These are phyloP conservation scores for Tulasnella sp. DNA, from an alignment of 768 basidiomycete genomes.

Conservation along the genomic window DNA sequence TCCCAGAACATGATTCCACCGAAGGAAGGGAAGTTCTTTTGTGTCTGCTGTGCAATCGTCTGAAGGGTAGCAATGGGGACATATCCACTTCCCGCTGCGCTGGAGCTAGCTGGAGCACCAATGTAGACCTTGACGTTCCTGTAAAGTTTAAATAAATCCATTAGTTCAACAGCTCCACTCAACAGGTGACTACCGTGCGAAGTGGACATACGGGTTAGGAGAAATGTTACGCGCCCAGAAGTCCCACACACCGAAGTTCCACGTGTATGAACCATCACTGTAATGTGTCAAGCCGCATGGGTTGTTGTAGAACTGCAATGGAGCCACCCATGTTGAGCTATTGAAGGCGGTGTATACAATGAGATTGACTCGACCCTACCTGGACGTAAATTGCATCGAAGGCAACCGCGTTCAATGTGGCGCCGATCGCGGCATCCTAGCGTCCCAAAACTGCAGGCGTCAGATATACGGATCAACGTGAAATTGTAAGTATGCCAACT, in stretches of 20 bases:
- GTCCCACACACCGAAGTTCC: slow-evolving; percentile 35
- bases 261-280: slow-evolving; percentile 9
- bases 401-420: slow-evolving; percentile 45
- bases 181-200: not conserved
- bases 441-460: not conserved
- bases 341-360: slow-evolving; percentile 13
- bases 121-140: slow-evolving; percentile 51
- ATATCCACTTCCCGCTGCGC: slow-evolving; percentile 51
- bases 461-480: not conserved
- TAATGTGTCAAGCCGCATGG: slow-evolving; percentile 45
- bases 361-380: not conserved
- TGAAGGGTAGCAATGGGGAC: not conserved
- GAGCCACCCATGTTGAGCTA: too few relatives aligned
- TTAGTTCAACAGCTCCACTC: not conserved
- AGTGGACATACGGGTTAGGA: slow-evolving; percentile 35
- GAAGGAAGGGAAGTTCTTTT: slow-evolving; percentile 16
- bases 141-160: not conserved
- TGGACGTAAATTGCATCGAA: slow-evolving; percentile 70
- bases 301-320: slow-evolving; percentile 41
- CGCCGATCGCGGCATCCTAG: slow-evolving; percentile 44
- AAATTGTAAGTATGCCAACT: not conserved
- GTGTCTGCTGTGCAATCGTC: slow-evolving; percentile 6
- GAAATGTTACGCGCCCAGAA: slow-evolving; percentile 50
- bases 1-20: slow-evolving; percentile 19
- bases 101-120: slow-evolving; percentile 47